Evolutionary conservation across 116 monocot genomes (phyloP).

Genomic region (Trichopus zeylanicus): DNA sequence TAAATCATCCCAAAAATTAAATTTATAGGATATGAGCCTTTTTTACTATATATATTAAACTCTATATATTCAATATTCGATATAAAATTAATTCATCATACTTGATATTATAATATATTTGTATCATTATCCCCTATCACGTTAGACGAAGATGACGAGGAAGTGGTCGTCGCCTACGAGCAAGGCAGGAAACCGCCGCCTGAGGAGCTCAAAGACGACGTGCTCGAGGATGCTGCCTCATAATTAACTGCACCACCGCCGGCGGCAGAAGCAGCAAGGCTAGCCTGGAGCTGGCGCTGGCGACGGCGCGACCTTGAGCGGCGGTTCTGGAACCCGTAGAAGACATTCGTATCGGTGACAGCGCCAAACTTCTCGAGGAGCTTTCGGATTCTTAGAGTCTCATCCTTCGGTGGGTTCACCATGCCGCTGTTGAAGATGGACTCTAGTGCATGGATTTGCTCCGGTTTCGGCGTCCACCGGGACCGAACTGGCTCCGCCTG

Average conservation of each 20-base stretch:
- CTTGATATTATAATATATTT: too few species aligned
- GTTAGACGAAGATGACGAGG: constrained; percentile 23
- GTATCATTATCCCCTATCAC: constrained; percentile 16
- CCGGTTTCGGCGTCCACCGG: constrained; percentile 94
- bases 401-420: constrained; percentile 91
- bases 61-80: too few species aligned
- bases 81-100: too few species aligned
- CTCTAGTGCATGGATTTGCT: constrained; percentile 91
- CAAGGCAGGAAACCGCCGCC: constrained; percentile 18
- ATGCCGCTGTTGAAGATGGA: constrained; percentile 98
- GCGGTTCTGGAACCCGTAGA: constrained; percentile 99
- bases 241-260: too few species aligned
- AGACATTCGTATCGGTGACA: constrained; percentile 94
- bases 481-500: constrained; percentile 64
- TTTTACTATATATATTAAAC: too few species aligned
- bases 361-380: constrained; percentile 82
- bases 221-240: constrained; percentile 7
- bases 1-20: too few species aligned
- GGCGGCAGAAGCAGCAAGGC: constrained; percentile 18
- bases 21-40: too few species aligned
- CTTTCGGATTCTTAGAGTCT: constrained; percentile 82
- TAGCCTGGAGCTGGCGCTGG: constrained; percentile 86
- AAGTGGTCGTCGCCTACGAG: constrained; percentile 8
- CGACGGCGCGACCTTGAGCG: constrained; percentile 84
- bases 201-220: constrained; percentile 24